Evolutionary conservation across 2,329 filamentous ascomycete genomes (phyloP).

Genomic region (Pyricularia sp.): DNA sequence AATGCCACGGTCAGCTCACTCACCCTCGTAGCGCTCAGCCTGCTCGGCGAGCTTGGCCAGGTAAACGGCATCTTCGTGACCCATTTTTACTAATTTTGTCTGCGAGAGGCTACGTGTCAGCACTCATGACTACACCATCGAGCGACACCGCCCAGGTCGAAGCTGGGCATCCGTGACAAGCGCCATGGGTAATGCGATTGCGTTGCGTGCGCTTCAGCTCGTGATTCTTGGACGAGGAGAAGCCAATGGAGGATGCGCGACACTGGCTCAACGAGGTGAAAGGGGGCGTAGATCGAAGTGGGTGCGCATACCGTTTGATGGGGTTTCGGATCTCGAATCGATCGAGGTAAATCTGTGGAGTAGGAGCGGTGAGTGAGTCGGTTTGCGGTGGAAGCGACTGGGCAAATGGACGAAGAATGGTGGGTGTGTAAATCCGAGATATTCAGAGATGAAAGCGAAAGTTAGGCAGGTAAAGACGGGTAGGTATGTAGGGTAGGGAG

Average conservation of each 20-base stretch:
- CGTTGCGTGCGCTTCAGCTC: background rate
- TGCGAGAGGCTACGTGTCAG: background rate
- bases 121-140: background rate
- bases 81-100: conserved; percentile 57
- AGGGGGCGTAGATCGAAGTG: background rate
- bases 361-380: background rate
- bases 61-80: conserved; percentile 98
- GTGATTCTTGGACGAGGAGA: background rate
- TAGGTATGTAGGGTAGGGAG: background rate
- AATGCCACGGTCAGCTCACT: conserved; percentile 20
- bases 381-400: background rate
- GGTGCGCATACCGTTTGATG: background rate
- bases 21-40: conserved; percentile 99
- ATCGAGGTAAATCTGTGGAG: background rate
- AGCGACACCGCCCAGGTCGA: background rate
- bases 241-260: background rate
- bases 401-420: background rate
- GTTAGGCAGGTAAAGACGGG: background rate
- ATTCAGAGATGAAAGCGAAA: background rate
- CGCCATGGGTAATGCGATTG: background rate
- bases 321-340: conserved; percentile 1
- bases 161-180: background rate
- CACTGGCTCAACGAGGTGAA: background rate
- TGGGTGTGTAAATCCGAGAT: background rate
- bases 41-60: conserved; percentile 99